phyloP scores from a whole-genome alignment of 305 asterid genomes.

The Fraxinus sp. region DNA sequence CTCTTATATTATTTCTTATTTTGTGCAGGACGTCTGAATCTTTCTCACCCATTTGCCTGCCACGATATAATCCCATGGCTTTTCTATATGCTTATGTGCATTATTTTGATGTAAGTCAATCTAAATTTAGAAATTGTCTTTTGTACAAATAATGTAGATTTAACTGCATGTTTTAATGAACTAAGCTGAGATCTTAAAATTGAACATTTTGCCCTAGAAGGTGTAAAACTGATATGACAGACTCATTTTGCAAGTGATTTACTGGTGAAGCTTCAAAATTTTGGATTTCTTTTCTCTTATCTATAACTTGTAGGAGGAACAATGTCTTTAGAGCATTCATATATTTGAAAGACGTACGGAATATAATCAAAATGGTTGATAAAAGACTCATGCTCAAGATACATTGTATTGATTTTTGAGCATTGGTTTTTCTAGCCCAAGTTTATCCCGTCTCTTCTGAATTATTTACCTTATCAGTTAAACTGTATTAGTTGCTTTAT shows the following conservation, averaged over 20 bases:
- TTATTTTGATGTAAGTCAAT: conserved; percentile 83
- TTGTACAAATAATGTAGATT: background rate
- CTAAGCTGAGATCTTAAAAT: background rate
- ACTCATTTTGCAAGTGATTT: conserved; percentile 2
- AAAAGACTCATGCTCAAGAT: background rate
- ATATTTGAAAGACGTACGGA: background rate
- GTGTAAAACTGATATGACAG: background rate
- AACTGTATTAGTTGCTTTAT: background rate
- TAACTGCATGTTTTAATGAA: background rate
- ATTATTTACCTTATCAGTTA: background rate
- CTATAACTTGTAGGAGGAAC: background rate
- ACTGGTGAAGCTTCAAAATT: background rate
- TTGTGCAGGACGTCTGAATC: conserved; percentile 94
- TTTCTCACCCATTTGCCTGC: conserved; percentile 97
- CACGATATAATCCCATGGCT: conserved; percentile 94
- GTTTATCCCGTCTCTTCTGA: background rate
- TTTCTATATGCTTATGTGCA: conserved; percentile 97
- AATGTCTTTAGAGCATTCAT: background rate
- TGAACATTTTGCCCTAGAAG: background rate
- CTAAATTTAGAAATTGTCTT: conserved; percentile 6
- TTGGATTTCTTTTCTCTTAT: background rate
- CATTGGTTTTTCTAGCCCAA: background rate
- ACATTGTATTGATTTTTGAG: background rate
- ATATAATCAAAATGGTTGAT: background rate
- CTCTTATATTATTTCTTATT: conserved; percentile 27